Conservation (phyloP, 2,329 filamentous ascomycete genomes). For the Aspergillus melleus region DNA sequence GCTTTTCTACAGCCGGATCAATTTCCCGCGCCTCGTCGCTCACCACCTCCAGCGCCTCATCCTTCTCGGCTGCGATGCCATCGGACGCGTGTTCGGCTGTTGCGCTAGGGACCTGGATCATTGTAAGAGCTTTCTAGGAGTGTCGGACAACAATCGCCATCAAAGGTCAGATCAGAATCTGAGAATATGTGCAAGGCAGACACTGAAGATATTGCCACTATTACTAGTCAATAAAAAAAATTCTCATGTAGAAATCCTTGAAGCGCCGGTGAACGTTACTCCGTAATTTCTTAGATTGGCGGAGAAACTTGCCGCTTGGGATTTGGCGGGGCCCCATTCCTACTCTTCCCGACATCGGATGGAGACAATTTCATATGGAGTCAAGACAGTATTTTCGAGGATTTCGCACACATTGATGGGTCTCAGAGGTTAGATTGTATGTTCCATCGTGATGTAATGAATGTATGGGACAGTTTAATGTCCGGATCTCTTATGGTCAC, state of each 20-base stretch:
- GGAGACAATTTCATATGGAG: no score
- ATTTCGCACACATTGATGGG: no score
- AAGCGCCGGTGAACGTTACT: not conserved
- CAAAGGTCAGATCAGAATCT: not conserved
- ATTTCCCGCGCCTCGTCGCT: constrained; percentile 51
- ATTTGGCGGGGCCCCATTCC: not conserved
- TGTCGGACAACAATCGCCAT: not conserved
- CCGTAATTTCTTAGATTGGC: not conserved
- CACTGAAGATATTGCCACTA: not conserved
- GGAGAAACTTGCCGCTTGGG: not conserved
- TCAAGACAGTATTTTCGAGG: no score
- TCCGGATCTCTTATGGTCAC: no score
- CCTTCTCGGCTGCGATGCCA: constrained; percentile 41
- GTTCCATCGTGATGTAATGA: no score
- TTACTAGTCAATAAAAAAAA: not conserved
- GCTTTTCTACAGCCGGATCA: constrained; percentile 56
- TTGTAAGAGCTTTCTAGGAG: constrained; percentile 1
- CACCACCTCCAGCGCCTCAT: constrained; percentile 60
- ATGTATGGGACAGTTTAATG: no score
- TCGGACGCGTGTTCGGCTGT: constrained; percentile 6
- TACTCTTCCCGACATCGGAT: not conserved
- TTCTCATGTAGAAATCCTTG: not conserved
- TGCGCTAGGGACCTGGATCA: constrained; percentile 24
- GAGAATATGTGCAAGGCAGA: not conserved
- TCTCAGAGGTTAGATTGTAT: no score